Conservation (phyloP, 768 basidiomycete genomes). For the Tephrocybe rancida region DNA sequence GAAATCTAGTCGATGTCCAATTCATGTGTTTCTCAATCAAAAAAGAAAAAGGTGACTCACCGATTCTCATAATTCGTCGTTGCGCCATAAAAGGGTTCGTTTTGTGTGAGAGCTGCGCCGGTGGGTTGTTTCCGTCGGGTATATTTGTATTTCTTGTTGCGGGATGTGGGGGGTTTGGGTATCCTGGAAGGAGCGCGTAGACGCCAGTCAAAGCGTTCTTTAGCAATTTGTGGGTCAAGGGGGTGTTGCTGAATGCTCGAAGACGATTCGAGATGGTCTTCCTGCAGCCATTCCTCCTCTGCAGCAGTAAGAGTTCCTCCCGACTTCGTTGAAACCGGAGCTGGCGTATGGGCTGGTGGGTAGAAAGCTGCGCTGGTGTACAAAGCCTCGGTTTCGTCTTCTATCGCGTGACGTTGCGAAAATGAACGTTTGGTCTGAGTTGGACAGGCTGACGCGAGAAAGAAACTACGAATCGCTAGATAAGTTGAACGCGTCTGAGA, state of each 20-base stretch:
- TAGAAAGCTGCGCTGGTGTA: constrained; percentile 8
- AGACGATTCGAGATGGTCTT: constrained; percentile 14
- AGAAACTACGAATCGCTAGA: constrained; percentile 19
- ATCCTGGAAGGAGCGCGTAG: constrained; percentile 50
- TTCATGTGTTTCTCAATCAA: background rate
- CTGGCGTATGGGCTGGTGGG: constrained; percentile 2
- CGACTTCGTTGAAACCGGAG: background rate
- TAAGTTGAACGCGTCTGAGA: constrained; percentile 15
- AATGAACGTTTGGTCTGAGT: constrained; percentile 14
- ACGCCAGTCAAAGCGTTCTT: constrained; percentile 64
- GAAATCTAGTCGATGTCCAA: constrained; percentile 37
- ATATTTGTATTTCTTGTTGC: constrained; percentile 23
- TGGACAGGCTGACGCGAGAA: constrained; percentile 17
- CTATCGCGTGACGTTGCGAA: background rate
- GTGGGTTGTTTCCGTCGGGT: constrained; percentile 42
- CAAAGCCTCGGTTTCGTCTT: constrained; percentile 15
- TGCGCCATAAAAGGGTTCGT: constrained; percentile 49
- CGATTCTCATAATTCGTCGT: constrained; percentile 55
- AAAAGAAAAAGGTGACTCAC: constrained; percentile 30
- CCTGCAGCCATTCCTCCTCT: constrained; percentile 43
- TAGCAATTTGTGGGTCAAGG: constrained; percentile 12
- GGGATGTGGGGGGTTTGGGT: constrained; percentile 14
- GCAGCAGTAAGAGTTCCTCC: constrained; percentile 24
- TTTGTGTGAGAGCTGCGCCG: constrained; percentile 29
- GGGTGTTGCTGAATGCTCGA: constrained; percentile 8